Percentiles rank a stretch among this genome's conserved stretches.
These are phyloP conservation scores for Solanum hybrid DNA, from an alignment of 305 asterid species.

Conservation along the genomic window DNA sequence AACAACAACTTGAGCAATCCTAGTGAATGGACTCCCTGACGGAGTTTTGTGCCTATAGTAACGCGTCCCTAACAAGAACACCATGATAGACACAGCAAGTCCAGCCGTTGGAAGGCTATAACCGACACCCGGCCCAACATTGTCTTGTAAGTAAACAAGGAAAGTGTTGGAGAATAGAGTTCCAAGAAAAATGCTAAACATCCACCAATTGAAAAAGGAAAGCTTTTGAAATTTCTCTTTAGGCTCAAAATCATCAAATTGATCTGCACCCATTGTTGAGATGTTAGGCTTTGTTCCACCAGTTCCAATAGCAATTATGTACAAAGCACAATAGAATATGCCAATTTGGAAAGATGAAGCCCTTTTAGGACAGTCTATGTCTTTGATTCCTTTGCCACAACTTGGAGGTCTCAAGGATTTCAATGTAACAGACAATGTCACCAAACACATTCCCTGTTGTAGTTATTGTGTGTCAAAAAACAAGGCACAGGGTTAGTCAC, in stretches of 20 bases:
- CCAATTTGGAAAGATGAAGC: slow-evolving; percentile 43
- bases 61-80: slow-evolving; percentile 41
- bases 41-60: slow-evolving; percentile 45
- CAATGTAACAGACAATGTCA: slow-evolving; percentile 43
- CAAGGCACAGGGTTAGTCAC: not conserved
- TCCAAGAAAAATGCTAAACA: slow-evolving; percentile 60
- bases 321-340: slow-evolving; percentile 42
- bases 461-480: not conserved
- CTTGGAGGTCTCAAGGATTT: slow-evolving; percentile 43
- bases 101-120: slow-evolving; percentile 45
- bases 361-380: slow-evolving; percentile 24
- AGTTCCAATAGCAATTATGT: slow-evolving; percentile 54
- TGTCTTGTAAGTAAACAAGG: slow-evolving; percentile 49
- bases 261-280: slow-evolving; percentile 77
- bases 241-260: slow-evolving; percentile 51
- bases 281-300: slow-evolving; percentile 74
- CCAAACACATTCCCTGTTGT: slow-evolving; percentile 49
- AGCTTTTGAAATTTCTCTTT: slow-evolving; percentile 49
- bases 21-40: slow-evolving; percentile 42
- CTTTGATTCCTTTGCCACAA: slow-evolving; percentile 30
- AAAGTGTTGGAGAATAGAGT: slow-evolving; percentile 58
- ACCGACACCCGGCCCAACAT: slow-evolving; percentile 43
- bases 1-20: slow-evolving; percentile 46
- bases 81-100: slow-evolving; percentile 34
- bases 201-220: slow-evolving; percentile 74